A percentile compares a stretch with the other conserved stretches of the same genome.
Conservation (phyloP, 441 rosid species). For the Populus trichocarpa region DNA sequence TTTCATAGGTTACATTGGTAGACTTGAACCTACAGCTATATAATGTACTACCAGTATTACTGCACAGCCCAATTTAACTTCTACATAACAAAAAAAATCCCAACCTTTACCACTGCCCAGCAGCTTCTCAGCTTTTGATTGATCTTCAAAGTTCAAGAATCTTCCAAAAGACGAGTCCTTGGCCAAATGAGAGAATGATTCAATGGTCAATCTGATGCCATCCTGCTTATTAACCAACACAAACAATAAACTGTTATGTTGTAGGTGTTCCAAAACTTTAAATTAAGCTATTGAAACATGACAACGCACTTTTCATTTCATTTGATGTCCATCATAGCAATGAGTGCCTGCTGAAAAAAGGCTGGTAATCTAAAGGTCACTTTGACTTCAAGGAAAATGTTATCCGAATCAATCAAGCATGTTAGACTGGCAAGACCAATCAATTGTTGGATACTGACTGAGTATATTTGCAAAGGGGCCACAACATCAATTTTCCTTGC, state of each 20-base stretch:
- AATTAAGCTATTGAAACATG: not conserved
- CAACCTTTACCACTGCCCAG: slow-evolving; percentile 88
- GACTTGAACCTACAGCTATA: slow-evolving; percentile 15
- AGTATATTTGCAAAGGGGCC: not conserved
- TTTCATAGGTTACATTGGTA: not conserved
- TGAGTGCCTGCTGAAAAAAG: slow-evolving; percentile 1
- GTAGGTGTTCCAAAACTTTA: slow-evolving; percentile 6
- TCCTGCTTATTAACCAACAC: slow-evolving; percentile 51
- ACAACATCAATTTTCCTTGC: not conserved
- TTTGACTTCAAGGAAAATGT: not conserved
- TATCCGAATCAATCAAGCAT: not conserved
- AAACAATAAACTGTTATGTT: slow-evolving; percentile 4
- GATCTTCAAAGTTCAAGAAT: slow-evolving; percentile 32
- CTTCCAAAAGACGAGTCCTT: slow-evolving; percentile 35
- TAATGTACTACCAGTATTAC: not conserved
- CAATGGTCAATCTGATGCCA: slow-evolving; percentile 61
- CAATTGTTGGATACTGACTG: not conserved
- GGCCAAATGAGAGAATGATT: slow-evolving; percentile 59
- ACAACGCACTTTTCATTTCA: not conserved
- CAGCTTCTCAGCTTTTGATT: slow-evolving; percentile 69
- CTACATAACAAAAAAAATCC: slow-evolving; percentile 18
- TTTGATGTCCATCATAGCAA: not conserved
- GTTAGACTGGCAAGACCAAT: not conserved
- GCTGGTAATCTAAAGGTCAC: not conserved
- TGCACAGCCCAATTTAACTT: slow-evolving; percentile 1